Conservation (phyloP, 2,329 filamentous ascomycete species). For the Ophiostoma ips region DNA sequence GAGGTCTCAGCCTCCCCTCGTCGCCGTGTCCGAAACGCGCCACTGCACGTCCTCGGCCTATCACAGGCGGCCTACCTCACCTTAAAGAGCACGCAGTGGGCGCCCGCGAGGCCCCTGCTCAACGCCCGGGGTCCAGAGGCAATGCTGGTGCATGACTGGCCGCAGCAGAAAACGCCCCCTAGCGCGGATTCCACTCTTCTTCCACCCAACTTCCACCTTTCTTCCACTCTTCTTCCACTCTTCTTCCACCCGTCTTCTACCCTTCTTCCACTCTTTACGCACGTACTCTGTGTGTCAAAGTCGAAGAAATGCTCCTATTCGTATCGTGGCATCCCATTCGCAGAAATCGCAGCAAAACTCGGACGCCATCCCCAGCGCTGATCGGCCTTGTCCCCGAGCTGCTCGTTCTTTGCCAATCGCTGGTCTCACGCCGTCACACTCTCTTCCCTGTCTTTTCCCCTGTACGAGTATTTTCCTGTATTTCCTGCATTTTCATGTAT, state of each 20-base stretch:
- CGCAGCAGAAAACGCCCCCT: constrained; percentile 1
- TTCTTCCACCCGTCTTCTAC: too few relatives aligned
- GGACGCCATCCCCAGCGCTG: too few relatives aligned
- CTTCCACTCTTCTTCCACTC: neutral
- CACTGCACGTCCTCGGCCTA: constrained; percentile 5
- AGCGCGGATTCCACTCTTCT: neutral
- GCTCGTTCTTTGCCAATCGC: too few relatives aligned
- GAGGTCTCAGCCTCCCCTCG: too few relatives aligned
- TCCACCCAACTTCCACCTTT: neutral
- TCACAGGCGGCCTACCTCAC: neutral
- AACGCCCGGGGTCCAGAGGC: neutral
- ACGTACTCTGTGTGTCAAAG: too few relatives aligned
- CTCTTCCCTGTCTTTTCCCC: neutral
- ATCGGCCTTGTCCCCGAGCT: too few relatives aligned
- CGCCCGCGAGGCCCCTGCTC: neutral
- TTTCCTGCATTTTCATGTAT: too few relatives aligned
- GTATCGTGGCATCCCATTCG: too few relatives aligned
- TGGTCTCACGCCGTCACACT: neutral
- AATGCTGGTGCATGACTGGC: constrained; percentile 9
- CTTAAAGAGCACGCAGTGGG: neutral
- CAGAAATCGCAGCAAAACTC: too few relatives aligned
- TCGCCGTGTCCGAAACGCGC: constrained; percentile 6
- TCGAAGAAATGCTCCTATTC: neutral
- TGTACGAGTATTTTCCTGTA: too few relatives aligned
- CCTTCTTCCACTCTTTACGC: neutral